Evolutionary conservation across 495 filamentous ascomycete species (phyloP).

Genomic region (Aspergillus leporis): DNA sequence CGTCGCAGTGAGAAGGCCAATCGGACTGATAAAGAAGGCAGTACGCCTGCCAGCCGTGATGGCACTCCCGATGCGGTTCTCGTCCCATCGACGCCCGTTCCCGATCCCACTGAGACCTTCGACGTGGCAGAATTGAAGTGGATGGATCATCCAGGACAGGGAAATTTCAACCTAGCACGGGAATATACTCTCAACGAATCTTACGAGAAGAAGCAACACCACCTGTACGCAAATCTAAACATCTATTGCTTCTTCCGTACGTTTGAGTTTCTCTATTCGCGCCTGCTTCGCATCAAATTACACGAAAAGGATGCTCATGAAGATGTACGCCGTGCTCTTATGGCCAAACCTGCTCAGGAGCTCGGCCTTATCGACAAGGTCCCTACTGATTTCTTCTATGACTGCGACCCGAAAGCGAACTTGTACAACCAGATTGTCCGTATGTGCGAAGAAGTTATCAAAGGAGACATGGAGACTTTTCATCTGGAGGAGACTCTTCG

Average conservation of each 20-base stretch:
- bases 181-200: constrained; percentile 77
- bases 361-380: constrained; percentile 74
- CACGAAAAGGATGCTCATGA: constrained; percentile 68
- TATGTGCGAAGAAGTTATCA: constrained; percentile 68
- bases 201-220: constrained; percentile 74
- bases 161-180: constrained; percentile 53
- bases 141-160: constrained; percentile 59
- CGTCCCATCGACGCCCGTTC: constrained; percentile 43
- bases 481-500: constrained; percentile 87
- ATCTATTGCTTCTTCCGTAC: constrained; percentile 93
- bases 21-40: constrained; percentile 70
- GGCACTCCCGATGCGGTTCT: constrained; percentile 82
- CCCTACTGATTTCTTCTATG: constrained; percentile 80
- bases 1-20: constrained; percentile 64
- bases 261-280: constrained; percentile 83
- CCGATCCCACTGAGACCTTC: constrained; percentile 49
- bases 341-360: constrained; percentile 75
- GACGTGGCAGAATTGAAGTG: constrained; percentile 52
- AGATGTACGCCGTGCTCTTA: constrained; percentile 65
- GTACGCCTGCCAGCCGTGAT: constrained; percentile 74
- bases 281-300: constrained; percentile 78
- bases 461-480: constrained; percentile 73
- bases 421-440: constrained; percentile 68
- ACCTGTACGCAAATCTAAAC: constrained; percentile 84
- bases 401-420: constrained; percentile 59